Conservation (phyloP, 257 asterid genomes). For the Solanum commersonii region DNA sequence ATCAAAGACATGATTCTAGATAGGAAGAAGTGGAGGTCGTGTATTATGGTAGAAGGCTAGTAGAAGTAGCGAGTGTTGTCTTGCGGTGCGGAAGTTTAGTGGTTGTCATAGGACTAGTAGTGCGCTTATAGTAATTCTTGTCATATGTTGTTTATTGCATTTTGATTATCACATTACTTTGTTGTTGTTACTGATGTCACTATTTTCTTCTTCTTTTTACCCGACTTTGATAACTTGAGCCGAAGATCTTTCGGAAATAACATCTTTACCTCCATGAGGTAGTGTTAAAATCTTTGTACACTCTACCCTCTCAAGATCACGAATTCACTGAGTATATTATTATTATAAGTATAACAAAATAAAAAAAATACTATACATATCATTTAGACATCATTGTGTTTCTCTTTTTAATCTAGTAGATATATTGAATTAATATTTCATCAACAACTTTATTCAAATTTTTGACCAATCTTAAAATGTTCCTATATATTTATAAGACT, state of each 20-base stretch:
- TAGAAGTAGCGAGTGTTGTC: too few species aligned
- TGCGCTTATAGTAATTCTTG: background rate
- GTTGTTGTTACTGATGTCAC: too few species aligned
- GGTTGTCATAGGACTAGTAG: too few species aligned
- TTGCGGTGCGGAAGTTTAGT: background rate
- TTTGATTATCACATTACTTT: too few species aligned
- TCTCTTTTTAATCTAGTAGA: background rate
- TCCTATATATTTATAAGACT: background rate
- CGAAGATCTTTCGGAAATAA: background rate
- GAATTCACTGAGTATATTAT: background rate
- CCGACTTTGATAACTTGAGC: too few species aligned
- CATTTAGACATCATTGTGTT: background rate
- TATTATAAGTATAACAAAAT: too few species aligned
- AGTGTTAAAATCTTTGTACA: background rate
- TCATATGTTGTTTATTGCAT: too few species aligned
- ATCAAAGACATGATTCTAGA: too few species aligned
- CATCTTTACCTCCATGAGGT: fast-evolving
- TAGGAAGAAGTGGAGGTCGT: too few species aligned
- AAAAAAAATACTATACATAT: background rate
- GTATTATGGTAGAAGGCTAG: background rate
- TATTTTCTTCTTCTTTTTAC: background rate
- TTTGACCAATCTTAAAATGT: background rate
- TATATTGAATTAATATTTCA: too few species aligned
- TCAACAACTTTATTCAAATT: background rate
- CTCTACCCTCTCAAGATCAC: fast-evolving